Base-by-base conservation (phyloP, 2,329 filamentous ascomycete species). In the Fusarium neocosmosporiellum region DNA sequence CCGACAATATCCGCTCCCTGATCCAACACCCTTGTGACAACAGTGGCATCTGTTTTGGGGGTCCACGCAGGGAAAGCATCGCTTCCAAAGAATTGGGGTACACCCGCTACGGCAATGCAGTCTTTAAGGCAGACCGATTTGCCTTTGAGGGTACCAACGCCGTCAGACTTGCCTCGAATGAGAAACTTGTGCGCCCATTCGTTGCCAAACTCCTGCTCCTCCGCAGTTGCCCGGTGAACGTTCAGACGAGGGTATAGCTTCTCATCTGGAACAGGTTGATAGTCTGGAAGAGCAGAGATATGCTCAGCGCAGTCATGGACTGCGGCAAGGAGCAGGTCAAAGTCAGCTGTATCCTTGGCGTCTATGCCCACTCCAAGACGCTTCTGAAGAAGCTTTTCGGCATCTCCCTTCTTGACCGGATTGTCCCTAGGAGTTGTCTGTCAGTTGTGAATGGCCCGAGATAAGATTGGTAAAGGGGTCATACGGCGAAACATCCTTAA, bases 71-170 rank as follows among this genome's bases (percentile, higher is more conserved):
- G 66, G 84, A 86, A 16, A 0, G 84, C 84, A 69, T 88, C 85
- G 46, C 84, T 89, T 1, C 88, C 87, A 46, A 85, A 84, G 62
- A 88, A 83, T 60, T 88, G 86, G 0, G 88, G 87, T 1, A 90
- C 85, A 0, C 84, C 85, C 2, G 86, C 86, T 1, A 89, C 86
- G 5, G 86, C 84, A 39, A 89, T 85, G 33, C 86, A 87, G 70
- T 90, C 88, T 73, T 89, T 89, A 16, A 89, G 68, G 65, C 85
- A 87, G 4, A 88, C 74, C 0, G 82, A 85, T 58, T 86, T 88
- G 0, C 83, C 85, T 59, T 70, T 79, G n/a, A 87, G 65, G 5
- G 60, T 34, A 34, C 37, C 6, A 46, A 59, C 8, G 37, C 65
- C 20, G 67, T 74, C 6, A 73, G 68, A 37, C 77, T 79, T 29